Percentiles rank a stretch among this genome's conserved stretches.
Conservation (phyloP, 148 eudicot genomes). For the Rhododendron ovatum region DNA sequence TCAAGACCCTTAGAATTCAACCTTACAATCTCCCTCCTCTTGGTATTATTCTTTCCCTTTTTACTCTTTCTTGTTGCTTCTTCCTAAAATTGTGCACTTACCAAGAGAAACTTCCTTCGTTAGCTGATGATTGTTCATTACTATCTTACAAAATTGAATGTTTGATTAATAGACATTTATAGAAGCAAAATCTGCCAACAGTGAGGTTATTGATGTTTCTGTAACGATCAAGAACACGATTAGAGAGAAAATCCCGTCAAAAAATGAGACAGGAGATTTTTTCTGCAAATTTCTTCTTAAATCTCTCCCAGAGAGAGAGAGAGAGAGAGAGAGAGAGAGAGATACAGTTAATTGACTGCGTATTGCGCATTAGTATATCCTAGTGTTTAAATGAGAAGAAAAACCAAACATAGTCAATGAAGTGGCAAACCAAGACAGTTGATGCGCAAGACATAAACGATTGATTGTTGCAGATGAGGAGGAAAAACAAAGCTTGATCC, state of each 20-base stretch:
- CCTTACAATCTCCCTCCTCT: constrained; percentile 86
- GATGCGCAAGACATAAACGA: neutral
- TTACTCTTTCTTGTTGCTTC: neutral
- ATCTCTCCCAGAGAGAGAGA: neutral
- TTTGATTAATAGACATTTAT: neutral
- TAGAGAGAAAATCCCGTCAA: neutral
- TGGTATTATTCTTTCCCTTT: constrained; percentile 32
- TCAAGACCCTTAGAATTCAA: constrained; percentile 79
- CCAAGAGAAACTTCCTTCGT: neutral
- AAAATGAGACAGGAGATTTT: neutral
- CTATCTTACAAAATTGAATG: neutral
- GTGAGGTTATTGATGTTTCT: neutral
- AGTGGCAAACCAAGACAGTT: neutral
- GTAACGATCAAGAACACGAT: neutral
- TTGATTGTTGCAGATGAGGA: neutral
- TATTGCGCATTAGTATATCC: neutral
- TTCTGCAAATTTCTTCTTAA: neutral
- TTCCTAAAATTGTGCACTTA: neutral
- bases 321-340: too few species aligned
- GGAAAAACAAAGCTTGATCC: neutral
- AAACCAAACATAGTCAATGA: neutral
- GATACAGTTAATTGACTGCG: neutral
- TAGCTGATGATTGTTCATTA: neutral
- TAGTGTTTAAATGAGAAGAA: neutral
- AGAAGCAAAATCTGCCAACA: neutral